These are phyloP conservation scores for Chrysanthemum seticuspe DNA, from an alignment of 129 eudicot genomes.

Conservation along the genomic window DNA sequence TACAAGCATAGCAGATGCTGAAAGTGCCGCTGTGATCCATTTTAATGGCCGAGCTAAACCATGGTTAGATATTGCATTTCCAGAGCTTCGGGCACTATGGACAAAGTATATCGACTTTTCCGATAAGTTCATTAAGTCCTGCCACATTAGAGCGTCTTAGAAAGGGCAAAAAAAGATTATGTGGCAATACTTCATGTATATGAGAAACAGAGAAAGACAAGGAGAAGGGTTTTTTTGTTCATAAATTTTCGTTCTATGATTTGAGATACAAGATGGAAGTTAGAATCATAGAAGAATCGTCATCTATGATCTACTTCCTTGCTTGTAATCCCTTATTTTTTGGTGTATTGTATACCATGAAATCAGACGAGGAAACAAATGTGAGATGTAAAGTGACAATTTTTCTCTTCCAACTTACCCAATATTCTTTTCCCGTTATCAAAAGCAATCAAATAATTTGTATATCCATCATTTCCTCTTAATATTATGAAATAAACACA, in stretches of 20 bases:
- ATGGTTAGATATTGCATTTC: constrained; percentile 97
- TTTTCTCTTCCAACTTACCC: constrained; percentile 12
- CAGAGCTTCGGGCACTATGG: constrained; percentile 70
- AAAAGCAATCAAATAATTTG: constrained; percentile 17
- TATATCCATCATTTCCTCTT: background rate
- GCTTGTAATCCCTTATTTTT: constrained; percentile 25
- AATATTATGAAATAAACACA: background rate
- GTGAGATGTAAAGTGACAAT: constrained; percentile 28
- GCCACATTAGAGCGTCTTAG: constrained; percentile 68
- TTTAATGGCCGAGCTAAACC: constrained; percentile 97
- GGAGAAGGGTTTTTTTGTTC: constrained; percentile 31
- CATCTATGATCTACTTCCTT: constrained; percentile 31
- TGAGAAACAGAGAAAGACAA: constrained; percentile 28
- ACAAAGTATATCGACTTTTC: constrained; percentile 70
- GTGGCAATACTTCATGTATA: constrained; percentile 31
- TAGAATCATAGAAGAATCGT: too few species aligned
- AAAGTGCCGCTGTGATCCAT: constrained; percentile 84
- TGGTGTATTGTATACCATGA: constrained; percentile 13
- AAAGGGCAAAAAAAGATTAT: constrained; percentile 9
- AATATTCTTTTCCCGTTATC: background rate
- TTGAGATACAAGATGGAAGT: constrained; percentile 29
- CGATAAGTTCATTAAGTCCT: constrained; percentile 75
- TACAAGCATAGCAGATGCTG: constrained; percentile 66
- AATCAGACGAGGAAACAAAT: constrained; percentile 23
- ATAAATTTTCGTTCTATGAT: constrained; percentile 24